These are phyloP conservation scores for Protea cynaroides DNA, from an alignment of 164 flowering plant species.

Conservation along the genomic window DNA sequence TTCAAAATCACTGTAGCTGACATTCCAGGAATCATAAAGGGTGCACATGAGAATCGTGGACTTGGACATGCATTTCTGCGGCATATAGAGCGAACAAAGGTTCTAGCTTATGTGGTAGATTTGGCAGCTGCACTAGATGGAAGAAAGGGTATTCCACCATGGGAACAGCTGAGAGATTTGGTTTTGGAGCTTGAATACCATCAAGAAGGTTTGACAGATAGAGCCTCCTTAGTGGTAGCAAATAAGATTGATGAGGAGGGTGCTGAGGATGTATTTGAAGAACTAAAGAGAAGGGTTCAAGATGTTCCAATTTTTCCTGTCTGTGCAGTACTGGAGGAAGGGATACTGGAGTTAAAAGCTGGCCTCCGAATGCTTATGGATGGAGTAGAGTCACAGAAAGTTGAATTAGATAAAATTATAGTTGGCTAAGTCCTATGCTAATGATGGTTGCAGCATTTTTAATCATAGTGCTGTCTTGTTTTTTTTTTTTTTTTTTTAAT, in stretches of 20 bases:
- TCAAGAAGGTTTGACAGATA: conserved; percentile 59
- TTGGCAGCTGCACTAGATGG: conserved; percentile 73
- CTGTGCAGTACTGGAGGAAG: conserved; percentile 88
- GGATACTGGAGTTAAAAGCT: conserved; percentile 65
- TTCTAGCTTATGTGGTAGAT: conserved; percentile 86
- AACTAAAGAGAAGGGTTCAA: conserved; percentile 62
- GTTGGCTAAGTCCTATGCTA: conserved; percentile 23
- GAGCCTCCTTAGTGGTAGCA: conserved; percentile 79
- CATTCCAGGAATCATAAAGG: conserved; percentile 89
- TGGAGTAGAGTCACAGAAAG: conserved; percentile 36
- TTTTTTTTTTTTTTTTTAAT: no score
- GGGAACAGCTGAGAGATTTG: conserved; percentile 83
- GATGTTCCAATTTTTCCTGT: conserved; percentile 77
- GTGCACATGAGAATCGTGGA: conserved; percentile 92
- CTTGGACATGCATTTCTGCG: conserved; percentile 96
- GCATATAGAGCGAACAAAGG: conserved; percentile 91
- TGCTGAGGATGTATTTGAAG: conserved; percentile 57
- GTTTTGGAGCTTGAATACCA: conserved; percentile 78
- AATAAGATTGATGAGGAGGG: conserved; percentile 91
- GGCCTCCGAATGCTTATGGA: conserved; percentile 68
- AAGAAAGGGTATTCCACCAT: conserved; percentile 76
- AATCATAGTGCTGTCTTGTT: no score
- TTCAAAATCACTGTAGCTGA: conserved; percentile 77
- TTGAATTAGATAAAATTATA: conserved; percentile 37
- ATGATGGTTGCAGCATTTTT: no score